Evolutionary conservation across 352 stramenopile genomes (phyloP), one percentile per base, ranked within the genome.

Genomic region (Globisporangium paddicum): DNA sequence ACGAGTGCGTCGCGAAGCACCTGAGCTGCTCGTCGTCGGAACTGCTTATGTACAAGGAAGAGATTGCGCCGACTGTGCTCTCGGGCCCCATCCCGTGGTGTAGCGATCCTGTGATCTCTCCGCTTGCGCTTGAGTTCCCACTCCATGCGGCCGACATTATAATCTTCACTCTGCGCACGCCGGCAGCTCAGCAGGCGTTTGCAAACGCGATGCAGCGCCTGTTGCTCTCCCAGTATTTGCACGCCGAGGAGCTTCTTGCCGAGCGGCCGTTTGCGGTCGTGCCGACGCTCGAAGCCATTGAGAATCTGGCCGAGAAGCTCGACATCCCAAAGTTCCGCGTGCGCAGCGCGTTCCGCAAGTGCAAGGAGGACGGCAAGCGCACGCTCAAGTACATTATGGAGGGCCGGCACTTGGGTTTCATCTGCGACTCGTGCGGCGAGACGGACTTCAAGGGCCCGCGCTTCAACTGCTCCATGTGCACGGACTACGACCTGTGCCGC

Each of bases 371-470:
- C 56, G 74, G 73, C 1, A 65, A 75, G 14, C 68, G 66, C 4
- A 92, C 84, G 16, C 64, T 93, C 47, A 60, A 69, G 47, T 93
- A 90, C 58, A 90, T 93, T 51, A 92, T 93, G 84, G 82, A 90
- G 54, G 84, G 79, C 0, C 72, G 82, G 6, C 84, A 93, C 49
- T 60, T 93, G 11, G 84, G 84, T 0, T 93, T 93, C 49, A 91
- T 91, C 41, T 93, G 84, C 55, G 84, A 93, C 54, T 87, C 73
- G 40, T 93, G 82, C 42, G 84, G 80, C 13, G 73, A 91, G 69
- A 90, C 82, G 23, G 82, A 94, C 41, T 92, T 93, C 59, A 77
- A 73, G 19, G 83, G 83, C 16, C 58, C 78, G 40, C 78, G 84
- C 10, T 94, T 78, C 60, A 92, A 91, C 60, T 92, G 82, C 71